These are phyloP conservation scores for Biancaea sappan DNA, from an alignment of 306 rosid species.

Conservation along the genomic window DNA sequence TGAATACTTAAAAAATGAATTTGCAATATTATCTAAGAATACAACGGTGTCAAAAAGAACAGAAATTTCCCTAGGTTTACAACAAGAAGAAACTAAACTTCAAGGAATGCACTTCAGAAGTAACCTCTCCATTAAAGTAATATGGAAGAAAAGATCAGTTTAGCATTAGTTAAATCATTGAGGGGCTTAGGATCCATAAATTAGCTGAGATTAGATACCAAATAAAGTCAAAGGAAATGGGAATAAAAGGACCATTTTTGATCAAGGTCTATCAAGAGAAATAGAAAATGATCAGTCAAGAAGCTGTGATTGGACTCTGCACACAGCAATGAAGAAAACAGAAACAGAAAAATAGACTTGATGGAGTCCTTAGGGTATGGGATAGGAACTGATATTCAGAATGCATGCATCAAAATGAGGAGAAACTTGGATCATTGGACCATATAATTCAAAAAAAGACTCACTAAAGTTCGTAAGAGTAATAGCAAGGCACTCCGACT, in stretches of 20 bases:
- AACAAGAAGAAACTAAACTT: slow-evolving; percentile 25
- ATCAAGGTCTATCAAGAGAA: neutral
- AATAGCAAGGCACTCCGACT: neutral
- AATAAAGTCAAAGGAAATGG: neutral
- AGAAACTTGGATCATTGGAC: slow-evolving; percentile 1
- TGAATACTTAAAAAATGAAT: neutral
- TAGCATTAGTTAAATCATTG: neutral
- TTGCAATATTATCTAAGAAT: neutral
- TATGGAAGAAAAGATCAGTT: neutral
- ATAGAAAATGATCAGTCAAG: neutral
- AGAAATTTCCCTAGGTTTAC: neutral
- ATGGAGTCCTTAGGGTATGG: neutral
- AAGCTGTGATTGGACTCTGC: neutral
- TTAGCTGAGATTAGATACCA: neutral
- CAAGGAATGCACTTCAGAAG: neutral
- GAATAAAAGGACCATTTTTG: neutral
- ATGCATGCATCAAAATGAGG: neutral
- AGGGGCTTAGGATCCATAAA: neutral
- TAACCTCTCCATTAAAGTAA: neutral
- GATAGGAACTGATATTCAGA: slow-evolving; percentile 14
- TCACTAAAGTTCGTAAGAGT: neutral
- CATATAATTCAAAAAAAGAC: neutral
- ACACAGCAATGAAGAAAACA: neutral
- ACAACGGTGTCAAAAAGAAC: neutral
- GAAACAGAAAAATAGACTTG: neutral